Evolutionary conservation across 139 green algal genomes (phyloP), one percentile per base, ranked within the genome.

Genomic region (Microglena sp.): DNA sequence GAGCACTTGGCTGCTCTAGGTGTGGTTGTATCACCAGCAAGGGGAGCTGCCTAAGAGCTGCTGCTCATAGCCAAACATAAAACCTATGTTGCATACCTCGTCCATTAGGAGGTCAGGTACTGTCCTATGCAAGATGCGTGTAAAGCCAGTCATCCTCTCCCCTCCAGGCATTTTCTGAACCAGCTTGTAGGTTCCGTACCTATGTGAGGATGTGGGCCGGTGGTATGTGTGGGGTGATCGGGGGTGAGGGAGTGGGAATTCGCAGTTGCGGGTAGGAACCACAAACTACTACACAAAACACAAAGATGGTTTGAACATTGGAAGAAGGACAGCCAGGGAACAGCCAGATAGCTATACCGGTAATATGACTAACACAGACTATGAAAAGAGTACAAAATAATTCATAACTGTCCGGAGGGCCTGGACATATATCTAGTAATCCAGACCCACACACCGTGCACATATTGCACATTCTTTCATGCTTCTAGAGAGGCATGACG

Each of bases 41-140:
- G 15, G 18, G 18, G 18, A 11, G 40, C 11, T 11, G 15, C 18
- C 15, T 50, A 18, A 50, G 15, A 50, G 40, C 40, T 50, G 40
- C 40, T 24, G 40, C 40, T 24, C 50, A 58, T 27, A 59, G 18
- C 26, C 54, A 61, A 5, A 26, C 18, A 26, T 28, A 61, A 5
- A 33, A 27, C 4, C 50, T 15, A 44, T 15, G 7, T 18, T 21
- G 15, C 60, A 27, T 29, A 92, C 77, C 80, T 91, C 84, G 15
- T 77, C 55, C 68, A 91, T 85, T 8, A 93, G 77, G 27, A 71
- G 45, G 55, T 94, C 88, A n/a, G 75, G 68, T 54, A 67, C 66
- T 31, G 79, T 84, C 27, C 89, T 68, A 69, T 96, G 88, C 55
- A 96, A 72, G 57, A 96, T 88, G 36, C 89, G 79, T 0, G 89